A percentile compares a stretch with the other conserved stretches of the same genome.
phyloP scores from a whole-genome alignment of 1,284 basidiomycete genomes.

The Anthracocystis panici-leucophaei region DNA sequence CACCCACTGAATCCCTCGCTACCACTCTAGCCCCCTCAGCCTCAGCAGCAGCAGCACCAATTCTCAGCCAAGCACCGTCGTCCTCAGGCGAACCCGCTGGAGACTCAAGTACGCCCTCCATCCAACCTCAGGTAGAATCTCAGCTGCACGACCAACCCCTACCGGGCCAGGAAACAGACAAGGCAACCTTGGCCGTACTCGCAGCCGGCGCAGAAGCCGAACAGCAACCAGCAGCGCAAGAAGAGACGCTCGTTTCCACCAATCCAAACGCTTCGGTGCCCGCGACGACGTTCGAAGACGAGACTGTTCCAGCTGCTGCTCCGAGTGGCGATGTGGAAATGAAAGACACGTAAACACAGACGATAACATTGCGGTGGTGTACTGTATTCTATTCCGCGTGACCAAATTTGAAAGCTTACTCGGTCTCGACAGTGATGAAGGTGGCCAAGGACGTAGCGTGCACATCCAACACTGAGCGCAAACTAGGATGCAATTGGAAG shows the following conservation, averaged over 20 bases:
- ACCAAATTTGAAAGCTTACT: not conserved
- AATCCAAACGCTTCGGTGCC: slow-evolving; percentile 19
- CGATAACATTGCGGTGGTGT: not conserved
- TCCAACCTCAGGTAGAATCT: slow-evolving; percentile 40
- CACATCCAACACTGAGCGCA: not conserved
- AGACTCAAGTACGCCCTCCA: slow-evolving; percentile 24
- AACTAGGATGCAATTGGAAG: slow-evolving; percentile 10
- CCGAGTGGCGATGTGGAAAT: slow-evolving; percentile 33
- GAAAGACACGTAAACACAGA: slow-evolving; percentile 22
- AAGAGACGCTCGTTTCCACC: slow-evolving; percentile 14
- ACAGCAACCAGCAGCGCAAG: slow-evolving; percentile 17
- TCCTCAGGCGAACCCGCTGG: slow-evolving; percentile 17
- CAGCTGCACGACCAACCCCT: slow-evolving; percentile 35
- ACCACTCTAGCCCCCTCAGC: slow-evolving; percentile 19
- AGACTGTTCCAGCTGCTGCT: not conserved
- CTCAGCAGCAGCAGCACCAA: not conserved
- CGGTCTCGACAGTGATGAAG: slow-evolving; percentile 13
- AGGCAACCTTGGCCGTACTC: slow-evolving; percentile 23
- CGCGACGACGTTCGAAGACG: slow-evolving; percentile 22
- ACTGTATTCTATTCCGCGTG: slow-evolving; percentile 11
- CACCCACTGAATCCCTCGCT: slow-evolving; percentile 22
- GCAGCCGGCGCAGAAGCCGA: slow-evolving; percentile 27
- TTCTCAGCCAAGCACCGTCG: slow-evolving; percentile 9
- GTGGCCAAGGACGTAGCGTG: slow-evolving; percentile 25
- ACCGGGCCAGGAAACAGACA: slow-evolving; percentile 10